Base-by-base conservation (phyloP, 208 protist species). In the Crithidia thermophila region DNA sequence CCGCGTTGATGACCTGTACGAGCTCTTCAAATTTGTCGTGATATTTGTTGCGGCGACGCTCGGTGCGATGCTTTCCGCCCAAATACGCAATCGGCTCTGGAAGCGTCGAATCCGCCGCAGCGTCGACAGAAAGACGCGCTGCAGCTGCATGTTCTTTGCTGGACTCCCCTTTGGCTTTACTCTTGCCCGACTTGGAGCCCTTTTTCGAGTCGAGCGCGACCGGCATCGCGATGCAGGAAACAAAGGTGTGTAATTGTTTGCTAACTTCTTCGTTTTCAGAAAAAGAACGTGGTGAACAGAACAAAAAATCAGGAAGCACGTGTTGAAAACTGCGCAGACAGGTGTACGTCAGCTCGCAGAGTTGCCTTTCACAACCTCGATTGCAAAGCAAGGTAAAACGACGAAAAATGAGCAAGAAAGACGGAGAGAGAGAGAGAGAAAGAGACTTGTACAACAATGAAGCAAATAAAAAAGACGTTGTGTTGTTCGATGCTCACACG, bases 11-110 rank as follows among this genome's bases (percentile, higher is more conserved):
- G 9, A 82, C 33, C 10, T 76, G 50, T 2, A 63, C 31, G 3
- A 88, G 66, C 18, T 81, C 78, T 11, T 74, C 60, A 49, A 88
- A 88, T 27, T 56, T 57, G 18, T 57, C 18, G 9, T 75, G 39
- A 25, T 43, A 72, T 31, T 67, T 57, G 18, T 42, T 33, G 10
- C 69, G 60, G 34, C 58, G 40, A 55, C 30, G 42, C 20, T 14
- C 45, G 28, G 36, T 45, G 39, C 69, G 60, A 25, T 69, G 61
- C 62, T 69, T 75, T 20, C 61, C 61, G 40, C 43, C 34, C n/a
- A 75, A 42, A 33, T 75, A 69, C 8, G 25, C 40, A 36, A 75
- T 53, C 6, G 69, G 9, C 31, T 75, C 69, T 0, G 61, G 69
- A 8, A 69, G 61, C 23, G 20, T n/a, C 31, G n/a, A 11, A 18